phyloP scores from a whole-genome alignment of 2,329 filamentous ascomycete genomes.

The Gnomoniopsis smithogilvyi region DNA sequence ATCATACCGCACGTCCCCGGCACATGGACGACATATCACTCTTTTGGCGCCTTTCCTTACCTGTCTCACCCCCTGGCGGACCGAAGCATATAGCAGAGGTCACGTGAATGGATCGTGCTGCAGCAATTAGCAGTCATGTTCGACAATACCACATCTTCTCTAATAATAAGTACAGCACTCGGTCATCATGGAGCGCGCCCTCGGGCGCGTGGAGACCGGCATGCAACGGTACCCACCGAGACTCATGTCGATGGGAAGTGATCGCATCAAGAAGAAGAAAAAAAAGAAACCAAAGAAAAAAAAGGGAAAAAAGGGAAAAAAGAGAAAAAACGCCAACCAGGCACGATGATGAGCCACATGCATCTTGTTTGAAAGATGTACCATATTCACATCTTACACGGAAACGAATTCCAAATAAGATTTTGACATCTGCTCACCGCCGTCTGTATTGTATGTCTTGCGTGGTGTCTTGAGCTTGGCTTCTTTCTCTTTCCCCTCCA shows the following conservation, averaged over 20 bases:
- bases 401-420: constrained; percentile 16
- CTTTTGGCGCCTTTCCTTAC: constrained; percentile 1
- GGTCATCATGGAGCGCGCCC: not conserved
- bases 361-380: not conserved
- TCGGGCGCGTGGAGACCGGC: not conserved
- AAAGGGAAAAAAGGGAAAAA: too few species aligned
- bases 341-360: constrained; percentile 7
- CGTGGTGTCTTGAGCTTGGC: constrained; percentile 7
- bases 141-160: not conserved
- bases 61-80: constrained; percentile 11
- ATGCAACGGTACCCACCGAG: not conserved
- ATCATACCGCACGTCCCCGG: constrained; percentile 6
- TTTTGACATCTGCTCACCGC: constrained; percentile 4
- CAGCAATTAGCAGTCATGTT: constrained; percentile 1
- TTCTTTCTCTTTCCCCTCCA: constrained; percentile 7
- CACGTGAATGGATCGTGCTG: constrained; percentile 15
- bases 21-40: constrained; percentile 14
- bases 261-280: not conserved
- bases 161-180: not conserved
- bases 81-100: constrained; percentile 9
- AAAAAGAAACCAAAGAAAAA: too few species aligned
- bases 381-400: constrained; percentile 14
- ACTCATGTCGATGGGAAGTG: too few species aligned
- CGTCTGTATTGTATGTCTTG: not conserved
- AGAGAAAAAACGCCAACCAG: not conserved